Evolutionary conservation across 441 rosid genomes (phyloP).

Genomic region (Populus hybrid): DNA sequence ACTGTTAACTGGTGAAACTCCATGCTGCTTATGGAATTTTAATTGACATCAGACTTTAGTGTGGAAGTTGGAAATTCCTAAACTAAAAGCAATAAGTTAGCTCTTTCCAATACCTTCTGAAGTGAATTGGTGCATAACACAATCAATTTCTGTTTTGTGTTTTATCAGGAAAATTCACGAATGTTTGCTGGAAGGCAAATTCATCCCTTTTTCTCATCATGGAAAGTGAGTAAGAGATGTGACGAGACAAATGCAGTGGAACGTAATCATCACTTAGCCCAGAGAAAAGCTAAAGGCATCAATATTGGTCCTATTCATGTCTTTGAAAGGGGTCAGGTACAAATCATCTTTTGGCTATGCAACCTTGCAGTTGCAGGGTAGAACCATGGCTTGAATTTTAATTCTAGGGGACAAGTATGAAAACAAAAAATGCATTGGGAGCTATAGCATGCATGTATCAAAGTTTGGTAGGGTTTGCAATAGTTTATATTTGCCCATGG

Average conservation of each 20-base stretch:
- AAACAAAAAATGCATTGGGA: neutral
- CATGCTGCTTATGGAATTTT: slow-evolving; percentile 1
- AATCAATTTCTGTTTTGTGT: slow-evolving; percentile 18
- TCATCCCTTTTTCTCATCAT: slow-evolving; percentile 80
- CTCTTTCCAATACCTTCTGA: neutral
- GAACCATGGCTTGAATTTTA: neutral
- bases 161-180: slow-evolving; percentile 68
- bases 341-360: slow-evolving; percentile 12
- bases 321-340: slow-evolving; percentile 68
- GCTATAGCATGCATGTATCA: neutral
- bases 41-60: neutral
- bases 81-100: slow-evolving; percentile 34
- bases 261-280: neutral
- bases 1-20: neutral
- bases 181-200: slow-evolving; percentile 70
- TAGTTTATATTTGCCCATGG: neutral
- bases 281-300: slow-evolving; percentile 29
- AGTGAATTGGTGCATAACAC: slow-evolving; percentile 1
- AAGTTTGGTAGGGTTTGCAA: neutral
- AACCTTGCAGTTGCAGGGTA: neutral
- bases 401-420: slow-evolving; percentile 14
- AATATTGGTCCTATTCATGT: slow-evolving; percentile 84
- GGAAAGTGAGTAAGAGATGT: slow-evolving; percentile 47
- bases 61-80: neutral
- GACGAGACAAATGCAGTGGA: slow-evolving; percentile 31